Evolutionary conservation across 441 rosid genomes (phyloP).

Genomic region (Adansonia gregorii): DNA sequence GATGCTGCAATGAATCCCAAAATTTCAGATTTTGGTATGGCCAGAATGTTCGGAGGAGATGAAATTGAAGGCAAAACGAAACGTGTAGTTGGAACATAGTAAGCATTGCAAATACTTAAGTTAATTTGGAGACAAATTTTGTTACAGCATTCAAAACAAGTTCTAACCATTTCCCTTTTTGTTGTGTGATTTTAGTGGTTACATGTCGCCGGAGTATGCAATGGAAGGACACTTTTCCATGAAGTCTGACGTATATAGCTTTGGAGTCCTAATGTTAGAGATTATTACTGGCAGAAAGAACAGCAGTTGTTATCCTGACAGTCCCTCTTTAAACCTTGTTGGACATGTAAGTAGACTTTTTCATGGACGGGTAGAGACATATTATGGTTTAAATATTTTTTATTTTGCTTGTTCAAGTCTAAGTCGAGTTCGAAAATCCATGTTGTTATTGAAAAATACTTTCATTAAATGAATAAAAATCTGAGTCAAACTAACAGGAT

Average conservation of each 20-base stretch:
- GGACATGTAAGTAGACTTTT: slow-evolving; percentile 47
- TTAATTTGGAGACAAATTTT: not conserved
- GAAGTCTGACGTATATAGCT: slow-evolving; percentile 65
- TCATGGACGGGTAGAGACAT: too few species aligned
- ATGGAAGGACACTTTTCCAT: slow-evolving; percentile 53
- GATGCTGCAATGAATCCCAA: too few species aligned
- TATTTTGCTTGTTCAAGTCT: too few species aligned
- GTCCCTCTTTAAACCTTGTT: slow-evolving; percentile 32
- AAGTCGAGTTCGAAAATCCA: too few species aligned
- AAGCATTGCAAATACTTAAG: slow-evolving; percentile 29
- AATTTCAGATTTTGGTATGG: too few species aligned
- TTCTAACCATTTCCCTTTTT: not conserved
- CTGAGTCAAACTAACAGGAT: too few species aligned
- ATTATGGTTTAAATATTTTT: too few species aligned
- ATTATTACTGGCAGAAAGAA: slow-evolving; percentile 54
- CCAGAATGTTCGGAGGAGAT: too few species aligned
- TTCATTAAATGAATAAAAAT: too few species aligned
- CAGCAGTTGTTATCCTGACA: slow-evolving; percentile 32
- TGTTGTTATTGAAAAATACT: too few species aligned
- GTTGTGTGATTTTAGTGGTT: slow-evolving; percentile 44
- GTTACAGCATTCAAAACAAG: not conserved
- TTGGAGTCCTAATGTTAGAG: slow-evolving; percentile 58
- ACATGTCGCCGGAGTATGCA: slow-evolving; percentile 69
- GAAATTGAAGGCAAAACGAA: too few species aligned
- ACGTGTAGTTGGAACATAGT: slow-evolving; percentile 71